Conservation (phyloP, 768 basidiomycete genomes). For the Pholiota conissans region DNA sequence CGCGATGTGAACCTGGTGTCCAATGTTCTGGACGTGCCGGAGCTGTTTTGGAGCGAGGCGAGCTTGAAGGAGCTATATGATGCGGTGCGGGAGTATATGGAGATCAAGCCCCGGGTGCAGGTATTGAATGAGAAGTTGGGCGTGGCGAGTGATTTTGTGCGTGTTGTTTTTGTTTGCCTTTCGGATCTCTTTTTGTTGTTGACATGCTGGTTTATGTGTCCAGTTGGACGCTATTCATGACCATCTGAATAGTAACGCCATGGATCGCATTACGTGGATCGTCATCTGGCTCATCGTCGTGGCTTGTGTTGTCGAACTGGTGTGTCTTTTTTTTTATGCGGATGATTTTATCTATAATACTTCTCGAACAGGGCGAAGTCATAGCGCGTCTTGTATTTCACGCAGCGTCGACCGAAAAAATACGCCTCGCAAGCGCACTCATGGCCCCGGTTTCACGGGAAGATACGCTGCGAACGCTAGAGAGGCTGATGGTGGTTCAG, state of each 20-base stretch:
- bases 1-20: slow-evolving; percentile 90
- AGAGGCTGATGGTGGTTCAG: slow-evolving; percentile 35
- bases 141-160: slow-evolving; percentile 85
- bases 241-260: slow-evolving; percentile 85
- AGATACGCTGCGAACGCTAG: slow-evolving; percentile 39
- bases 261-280: slow-evolving; percentile 82
- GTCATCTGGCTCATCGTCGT: slow-evolving; percentile 78
- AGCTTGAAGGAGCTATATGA: slow-evolving; percentile 88
- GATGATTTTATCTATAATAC: background rate
- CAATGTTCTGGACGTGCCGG: slow-evolving; percentile 91
- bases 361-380: slow-evolving; percentile 66
- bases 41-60: slow-evolving; percentile 94
- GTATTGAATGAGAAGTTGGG: slow-evolving; percentile 87
- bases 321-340: slow-evolving; percentile 31
- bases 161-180: slow-evolving; percentile 26
- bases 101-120: slow-evolving; percentile 80
- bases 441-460: slow-evolving; percentile 31
- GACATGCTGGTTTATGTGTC: background rate
- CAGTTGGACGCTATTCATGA: slow-evolving; percentile 93
- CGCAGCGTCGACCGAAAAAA: slow-evolving; percentile 37
- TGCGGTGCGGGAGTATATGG: slow-evolving; percentile 93
- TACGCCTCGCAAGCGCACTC: background rate
- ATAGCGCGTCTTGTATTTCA: slow-evolving; percentile 76
- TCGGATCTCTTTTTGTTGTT: background rate
- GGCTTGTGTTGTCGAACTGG: slow-evolving; percentile 86